phyloP scores from a whole-genome alignment of 305 asterid genomes.

The Rubia tinctorum region DNA sequence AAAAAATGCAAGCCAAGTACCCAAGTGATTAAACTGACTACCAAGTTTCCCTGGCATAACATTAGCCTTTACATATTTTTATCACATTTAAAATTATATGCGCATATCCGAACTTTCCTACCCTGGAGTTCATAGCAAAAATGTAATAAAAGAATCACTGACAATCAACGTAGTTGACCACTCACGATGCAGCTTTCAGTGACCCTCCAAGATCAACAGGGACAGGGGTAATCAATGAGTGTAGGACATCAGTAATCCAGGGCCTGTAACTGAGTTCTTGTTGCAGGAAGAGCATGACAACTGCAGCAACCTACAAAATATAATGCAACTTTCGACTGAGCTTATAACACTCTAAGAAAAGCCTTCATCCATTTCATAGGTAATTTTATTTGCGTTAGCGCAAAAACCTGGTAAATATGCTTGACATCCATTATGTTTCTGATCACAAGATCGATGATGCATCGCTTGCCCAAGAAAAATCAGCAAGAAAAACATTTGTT shows the following conservation, averaged over 20 bases:
- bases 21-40: too few relatives aligned
- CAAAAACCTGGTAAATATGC: constrained; percentile 76
- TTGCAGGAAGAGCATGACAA: constrained; percentile 87
- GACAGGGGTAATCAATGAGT: constrained; percentile 88
- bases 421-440: constrained; percentile 87
- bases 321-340: background rate
- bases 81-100: constrained; percentile 27
- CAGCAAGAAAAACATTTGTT: too few relatives aligned
- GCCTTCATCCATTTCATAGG: background rate
- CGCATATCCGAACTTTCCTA: constrained; percentile 20
- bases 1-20: too few relatives aligned
- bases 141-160: constrained; percentile 6
- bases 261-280: constrained; percentile 95
- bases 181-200: constrained; percentile 41
- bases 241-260: constrained; percentile 83
- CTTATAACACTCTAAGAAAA: too few relatives aligned
- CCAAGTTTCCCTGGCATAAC: too few relatives aligned
- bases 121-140: too few relatives aligned
- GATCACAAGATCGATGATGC: too few relatives aligned
- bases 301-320: constrained; percentile 77
- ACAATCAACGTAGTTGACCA: constrained; percentile 15
- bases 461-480: too few relatives aligned
- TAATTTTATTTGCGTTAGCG: background rate
- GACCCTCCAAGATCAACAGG: constrained; percentile 88
- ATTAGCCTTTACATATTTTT: background rate